phyloP scores from a whole-genome alignment of 2,329 filamentous ascomycete genomes.

The Diaporthe batatas region DNA sequence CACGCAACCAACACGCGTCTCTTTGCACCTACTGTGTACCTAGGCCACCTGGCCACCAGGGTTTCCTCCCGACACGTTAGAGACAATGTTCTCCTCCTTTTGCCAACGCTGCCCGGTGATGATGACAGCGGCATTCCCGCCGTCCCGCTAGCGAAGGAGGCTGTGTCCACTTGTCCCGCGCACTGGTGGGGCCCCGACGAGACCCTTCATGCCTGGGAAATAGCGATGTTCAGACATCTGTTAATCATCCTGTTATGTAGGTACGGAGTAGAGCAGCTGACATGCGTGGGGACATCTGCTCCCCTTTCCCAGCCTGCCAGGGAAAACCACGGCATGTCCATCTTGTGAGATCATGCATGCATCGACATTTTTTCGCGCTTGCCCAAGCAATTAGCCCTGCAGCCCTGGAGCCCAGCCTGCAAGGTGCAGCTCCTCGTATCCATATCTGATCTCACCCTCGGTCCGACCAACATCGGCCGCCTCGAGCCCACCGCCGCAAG shows the following conservation, averaged over 20 bases:
- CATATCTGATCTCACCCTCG: not conserved
- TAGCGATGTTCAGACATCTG: conserved; percentile 17
- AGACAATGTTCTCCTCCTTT: not conserved
- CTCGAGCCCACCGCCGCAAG: not conserved
- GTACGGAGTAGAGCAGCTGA: not conserved
- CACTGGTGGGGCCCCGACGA: conserved; percentile 13
- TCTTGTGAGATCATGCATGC: not conserved
- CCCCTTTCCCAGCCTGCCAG: not conserved
- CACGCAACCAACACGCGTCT: not conserved
- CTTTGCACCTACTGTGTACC: not conserved
- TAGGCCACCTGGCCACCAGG: too few species aligned
- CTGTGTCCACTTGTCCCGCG: conserved; percentile 23
- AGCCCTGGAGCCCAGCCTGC: not conserved
- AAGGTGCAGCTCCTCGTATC: not conserved
- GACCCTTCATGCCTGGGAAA: conserved; percentile 31
- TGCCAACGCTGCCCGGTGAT: not conserved
- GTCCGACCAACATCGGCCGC: conserved; percentile 11
- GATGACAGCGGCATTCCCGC: conserved; percentile 29
- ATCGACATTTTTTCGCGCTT: not conserved
- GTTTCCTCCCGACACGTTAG: not conserved
- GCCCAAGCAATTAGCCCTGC: not conserved
- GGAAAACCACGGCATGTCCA: not conserved
- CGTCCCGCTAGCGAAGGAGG: conserved; percentile 17
- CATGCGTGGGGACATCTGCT: not conserved
- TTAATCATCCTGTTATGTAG: not conserved